Base-by-base conservation (phyloP, 1,139 yeast species). In the Eremothecium cymbalariae region DNA sequence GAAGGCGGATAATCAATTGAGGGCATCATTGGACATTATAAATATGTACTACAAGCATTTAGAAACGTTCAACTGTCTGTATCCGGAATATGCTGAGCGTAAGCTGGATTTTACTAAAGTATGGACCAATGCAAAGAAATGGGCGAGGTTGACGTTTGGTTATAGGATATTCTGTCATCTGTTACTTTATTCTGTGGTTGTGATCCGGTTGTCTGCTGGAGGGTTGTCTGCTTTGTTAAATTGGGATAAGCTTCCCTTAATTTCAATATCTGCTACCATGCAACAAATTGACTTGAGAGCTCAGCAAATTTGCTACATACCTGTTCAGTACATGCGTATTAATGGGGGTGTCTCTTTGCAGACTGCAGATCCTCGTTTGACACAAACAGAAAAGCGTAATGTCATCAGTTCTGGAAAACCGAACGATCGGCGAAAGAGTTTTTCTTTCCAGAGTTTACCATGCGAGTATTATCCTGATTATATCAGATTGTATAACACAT, bases 401-500 rank as follows among this genome's bases (percentile, higher is more conserved):
- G 20, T 8, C 8, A 15, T 11, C 23, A 5, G 8, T 11, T 18
- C 18, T 9, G n/a, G 21, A 28, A 8, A 14, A 22, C 18, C 28
- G 26, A 32, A 37, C n/a, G n/a, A n/a, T 31, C 30, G 19, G 8
- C 28, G 19, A 14, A 19, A 9, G 25, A 19, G 14, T 19, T 21
- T 23, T 13, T 12, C 11, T 16, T 25, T 16, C 27, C 28, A 18
- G 21, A 8, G 18, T 7, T 18, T 28, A 21, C 36, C 36, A 9
- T 51, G 52, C 36, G 46, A 51, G 21, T 53, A 55, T 41, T 70
- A 53, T 55, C 79, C 74, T 32, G 95, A 88, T 55, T 93, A 90
- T 53, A 88, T 90, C 48, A 72, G 86, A 40, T 72, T 90, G 44
- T 85, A 85, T 62, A 93, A 93, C 51, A 79, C 90, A 1, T 48